Evolutionary conservation across 805 yeast species (phyloP).

Genomic region (Ogataea saltuana): DNA sequence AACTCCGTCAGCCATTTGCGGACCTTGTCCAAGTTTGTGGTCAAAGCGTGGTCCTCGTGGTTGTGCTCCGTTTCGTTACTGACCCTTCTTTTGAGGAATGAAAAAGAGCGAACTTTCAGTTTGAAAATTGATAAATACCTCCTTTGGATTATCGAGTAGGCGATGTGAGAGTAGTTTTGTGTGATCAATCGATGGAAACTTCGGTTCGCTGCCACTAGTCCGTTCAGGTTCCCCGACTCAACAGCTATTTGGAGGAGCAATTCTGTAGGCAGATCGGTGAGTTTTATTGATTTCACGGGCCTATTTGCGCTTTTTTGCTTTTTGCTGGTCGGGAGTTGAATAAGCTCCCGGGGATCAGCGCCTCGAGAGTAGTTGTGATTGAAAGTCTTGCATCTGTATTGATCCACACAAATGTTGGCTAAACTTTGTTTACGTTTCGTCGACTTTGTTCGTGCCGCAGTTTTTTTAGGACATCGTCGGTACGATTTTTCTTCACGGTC

Average conservation of each 20-base stretch:
- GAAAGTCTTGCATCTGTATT: slow-evolving; percentile 7
- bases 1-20: neutral
- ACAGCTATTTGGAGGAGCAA: slow-evolving; percentile 20
- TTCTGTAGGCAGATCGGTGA: slow-evolving; percentile 23
- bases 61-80: slow-evolving; percentile 23
- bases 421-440: slow-evolving; percentile 6
- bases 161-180: slow-evolving; percentile 12
- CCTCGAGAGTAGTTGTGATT: slow-evolving; percentile 7
- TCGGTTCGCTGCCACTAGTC: slow-evolving; percentile 9
- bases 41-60: slow-evolving; percentile 23
- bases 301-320: no score
- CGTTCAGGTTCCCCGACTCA: slow-evolving; percentile 15
- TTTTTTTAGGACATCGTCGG: slow-evolving; percentile 1
- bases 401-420: slow-evolving; percentile 7
- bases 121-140: slow-evolving; percentile 5
- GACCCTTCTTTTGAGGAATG: slow-evolving; percentile 19
- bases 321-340: no score
- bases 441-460: neutral
- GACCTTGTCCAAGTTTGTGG: slow-evolving; percentile 17
- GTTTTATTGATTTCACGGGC: neutral
- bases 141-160: slow-evolving; percentile 11
- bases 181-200: slow-evolving; percentile 12
- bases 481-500: neutral
- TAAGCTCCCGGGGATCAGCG: neutral
- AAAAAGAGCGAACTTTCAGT: slow-evolving; percentile 7